Conservation (phyloP, 2,329 filamentous ascomycete species). For the Pseudofabraea citricarpa region DNA sequence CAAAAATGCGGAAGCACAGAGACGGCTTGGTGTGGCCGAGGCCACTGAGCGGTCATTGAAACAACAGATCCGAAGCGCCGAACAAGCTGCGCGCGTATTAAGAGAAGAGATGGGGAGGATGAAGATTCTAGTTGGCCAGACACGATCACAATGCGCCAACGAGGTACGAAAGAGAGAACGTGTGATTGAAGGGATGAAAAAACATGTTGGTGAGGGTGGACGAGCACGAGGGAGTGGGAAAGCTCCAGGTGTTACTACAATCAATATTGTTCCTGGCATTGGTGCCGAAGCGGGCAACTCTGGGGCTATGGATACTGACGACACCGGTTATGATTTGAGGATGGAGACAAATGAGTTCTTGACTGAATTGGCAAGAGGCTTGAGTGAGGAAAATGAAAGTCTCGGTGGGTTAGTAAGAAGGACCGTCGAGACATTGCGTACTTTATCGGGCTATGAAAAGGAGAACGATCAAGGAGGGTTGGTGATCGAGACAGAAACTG, state of each 20-base stretch:
- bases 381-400: slow-evolving; percentile 90
- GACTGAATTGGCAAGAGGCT: slow-evolving; percentile 72
- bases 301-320: slow-evolving; percentile 24
- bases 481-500: slow-evolving; percentile 23
- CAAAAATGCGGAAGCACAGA: slow-evolving; percentile 48
- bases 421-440: slow-evolving; percentile 66
- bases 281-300: slow-evolving; percentile 32
- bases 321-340: slow-evolving; percentile 64
- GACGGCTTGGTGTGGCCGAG: slow-evolving; percentile 54
- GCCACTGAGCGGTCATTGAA: slow-evolving; percentile 68
- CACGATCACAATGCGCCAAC: slow-evolving; percentile 80
- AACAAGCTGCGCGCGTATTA: slow-evolving; percentile 67
- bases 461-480: slow-evolving; percentile 25
- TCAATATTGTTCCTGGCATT: slow-evolving; percentile 51
- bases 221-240: slow-evolving; percentile 54
- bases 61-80: slow-evolving; percentile 66
- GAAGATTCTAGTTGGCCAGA: slow-evolving; percentile 75
- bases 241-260: slow-evolving; percentile 50
- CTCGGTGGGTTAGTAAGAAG: slow-evolving; percentile 67
- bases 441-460: slow-evolving; percentile 57
- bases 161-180: slow-evolving; percentile 88
- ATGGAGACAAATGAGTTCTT: slow-evolving; percentile 90
- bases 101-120: slow-evolving; percentile 80
- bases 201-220: slow-evolving; percentile 70
- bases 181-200: slow-evolving; percentile 84